Percentiles rank a stretch among this genome's conserved stretches.
Conservation (phyloP, 495 filamentous ascomycete genomes). For the Lophiostoma macrostomum region DNA sequence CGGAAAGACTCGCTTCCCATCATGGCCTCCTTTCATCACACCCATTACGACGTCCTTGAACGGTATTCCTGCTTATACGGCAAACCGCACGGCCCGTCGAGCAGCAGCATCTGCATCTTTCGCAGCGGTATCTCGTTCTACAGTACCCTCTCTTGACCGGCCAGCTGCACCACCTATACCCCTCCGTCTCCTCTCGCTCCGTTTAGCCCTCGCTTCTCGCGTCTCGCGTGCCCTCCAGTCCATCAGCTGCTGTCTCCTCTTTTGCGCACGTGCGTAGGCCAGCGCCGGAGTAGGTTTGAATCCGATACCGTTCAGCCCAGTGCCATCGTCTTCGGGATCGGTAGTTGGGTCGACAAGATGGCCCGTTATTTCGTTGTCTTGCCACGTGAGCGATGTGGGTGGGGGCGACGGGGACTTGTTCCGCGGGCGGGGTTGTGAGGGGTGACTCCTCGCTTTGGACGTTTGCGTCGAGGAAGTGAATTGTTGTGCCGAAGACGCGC, state of each 20-base stretch:
- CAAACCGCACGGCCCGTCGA: conserved; percentile 18
- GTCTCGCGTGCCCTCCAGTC: conserved; percentile 83
- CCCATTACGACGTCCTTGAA: not conserved
- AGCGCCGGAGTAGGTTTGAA: conserved; percentile 85
- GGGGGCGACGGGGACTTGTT: conserved; percentile 31
- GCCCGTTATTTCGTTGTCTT: conserved; percentile 78
- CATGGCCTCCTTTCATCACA: not conserved
- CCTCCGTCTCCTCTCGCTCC: conserved; percentile 54
- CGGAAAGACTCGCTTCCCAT: not conserved
- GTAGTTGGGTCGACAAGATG: conserved; percentile 44
- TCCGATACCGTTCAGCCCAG: conserved; percentile 70
- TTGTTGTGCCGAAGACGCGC: not conserved
- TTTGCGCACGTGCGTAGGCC: conserved; percentile 70
- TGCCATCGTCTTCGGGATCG: conserved; percentile 45
- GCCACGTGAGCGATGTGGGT: conserved; percentile 65
- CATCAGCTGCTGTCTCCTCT: conserved; percentile 73
- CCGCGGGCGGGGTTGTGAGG: conserved; percentile 6
- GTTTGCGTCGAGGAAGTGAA: not conserved
- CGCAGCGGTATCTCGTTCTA: conserved; percentile 9
- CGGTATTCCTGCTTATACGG: conserved; percentile 1
- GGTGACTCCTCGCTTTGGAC: conserved; percentile 6
- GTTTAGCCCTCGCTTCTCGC: conserved; percentile 72
- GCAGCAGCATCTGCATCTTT: not conserved
- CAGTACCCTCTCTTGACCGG: conserved; percentile 16
- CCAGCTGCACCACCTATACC: conserved; percentile 11